Base-by-base conservation (phyloP, 805 yeast genomes). In the Naumovozyma dairenensis region DNA sequence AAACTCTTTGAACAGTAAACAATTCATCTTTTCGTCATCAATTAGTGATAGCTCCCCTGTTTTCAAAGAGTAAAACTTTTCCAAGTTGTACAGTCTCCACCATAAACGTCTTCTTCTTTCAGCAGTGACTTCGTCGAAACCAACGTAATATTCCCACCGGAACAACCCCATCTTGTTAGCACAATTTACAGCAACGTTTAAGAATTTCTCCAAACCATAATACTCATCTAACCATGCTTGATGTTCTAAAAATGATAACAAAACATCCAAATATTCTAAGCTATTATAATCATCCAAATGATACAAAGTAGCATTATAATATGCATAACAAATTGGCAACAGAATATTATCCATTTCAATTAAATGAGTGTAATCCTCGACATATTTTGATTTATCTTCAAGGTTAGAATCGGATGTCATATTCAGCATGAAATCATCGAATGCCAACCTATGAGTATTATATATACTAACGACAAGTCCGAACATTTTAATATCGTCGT, bases 81-180 rank as follows among this genome's bases (percentile, higher is more conserved):
- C 59, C 36, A 45, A 39, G 17, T 34, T 28, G 27, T 45, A 55
- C 16, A 53, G 36, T 30, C 38, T 45, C 62, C 62, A 57, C 58
- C 57, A 54, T 3, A 46, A 25, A 10, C 21, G 30, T 31, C 60
- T 41, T 22, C 56, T 41, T 20, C 45, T 39, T 28, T 55, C 60
- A 4, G 60, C 55, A 2, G 37, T 31, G 6, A 26, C 34, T 36
- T 54, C 59, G 33, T 48, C 51, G 20, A 53, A 32, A 2, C 57
- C 59, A 12, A 52, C 53, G 36, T 53, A 55, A 35, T 41, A 51
- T 31, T 57, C 62, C 60, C 60, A 57, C 25, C 57, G 48, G 12
- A 46, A 37, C 4, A 55, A 39, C 2, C 60, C 62, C 25, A 48
- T 28, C 17, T 38, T 43, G 10, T 35, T 34, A 6, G 59, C 54